A percentile compares a stretch with the other conserved stretches of the same genome.
These are phyloP conservation scores for Fusarium sp. DNA, from an alignment of 2,329 filamentous ascomycete species.

Conservation along the genomic window DNA sequence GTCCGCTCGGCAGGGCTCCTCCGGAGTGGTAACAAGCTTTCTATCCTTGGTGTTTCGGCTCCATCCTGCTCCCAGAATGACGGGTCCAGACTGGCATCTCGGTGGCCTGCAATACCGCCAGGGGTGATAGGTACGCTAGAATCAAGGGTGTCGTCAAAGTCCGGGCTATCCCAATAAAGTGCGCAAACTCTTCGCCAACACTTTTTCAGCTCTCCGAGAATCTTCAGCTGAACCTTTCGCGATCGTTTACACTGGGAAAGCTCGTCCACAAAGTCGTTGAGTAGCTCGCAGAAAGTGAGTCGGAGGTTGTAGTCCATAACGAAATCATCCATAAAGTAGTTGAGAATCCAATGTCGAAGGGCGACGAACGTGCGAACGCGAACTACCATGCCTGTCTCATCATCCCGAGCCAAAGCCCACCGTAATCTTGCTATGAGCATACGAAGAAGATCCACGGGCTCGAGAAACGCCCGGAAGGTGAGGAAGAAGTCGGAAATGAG, in stretches of 20 bases:
- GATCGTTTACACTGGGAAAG: constrained; percentile 58
- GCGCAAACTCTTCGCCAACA: constrained; percentile 95
- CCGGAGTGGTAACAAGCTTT: constrained; percentile 51
- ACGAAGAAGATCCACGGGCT: constrained; percentile 78
- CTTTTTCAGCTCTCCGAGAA: constrained; percentile 93
- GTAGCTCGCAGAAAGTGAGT: constrained; percentile 79
- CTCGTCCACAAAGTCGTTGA: constrained; percentile 76
- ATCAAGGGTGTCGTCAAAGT: constrained; percentile 70
- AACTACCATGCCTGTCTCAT: constrained; percentile 92
- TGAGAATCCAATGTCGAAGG: constrained; percentile 95
- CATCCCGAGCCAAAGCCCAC: constrained; percentile 84
- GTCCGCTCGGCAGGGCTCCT: constrained; percentile 41
- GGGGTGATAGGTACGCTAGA: constrained; percentile 77
- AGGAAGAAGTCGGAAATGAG: constrained; percentile 97
- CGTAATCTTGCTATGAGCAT: constrained; percentile 86
- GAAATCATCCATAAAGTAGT: constrained; percentile 97
- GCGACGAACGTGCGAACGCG: constrained; percentile 95
- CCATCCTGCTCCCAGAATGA: constrained; percentile 63
- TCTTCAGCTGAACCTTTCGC: constrained; percentile 76
- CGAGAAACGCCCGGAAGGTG: constrained; percentile 89
- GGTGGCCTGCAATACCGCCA: constrained; percentile 75
- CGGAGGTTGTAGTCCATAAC: constrained; percentile 79
- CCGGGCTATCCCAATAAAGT: constrained; percentile 84
- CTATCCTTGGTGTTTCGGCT: constrained; percentile 58
- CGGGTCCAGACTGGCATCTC: constrained; percentile 66